Percentiles rank a stretch among this genome's conserved stretches.
phyloP scores from a whole-genome alignment of 75 land plant genomes.

The Cryptomeria japonica region DNA sequence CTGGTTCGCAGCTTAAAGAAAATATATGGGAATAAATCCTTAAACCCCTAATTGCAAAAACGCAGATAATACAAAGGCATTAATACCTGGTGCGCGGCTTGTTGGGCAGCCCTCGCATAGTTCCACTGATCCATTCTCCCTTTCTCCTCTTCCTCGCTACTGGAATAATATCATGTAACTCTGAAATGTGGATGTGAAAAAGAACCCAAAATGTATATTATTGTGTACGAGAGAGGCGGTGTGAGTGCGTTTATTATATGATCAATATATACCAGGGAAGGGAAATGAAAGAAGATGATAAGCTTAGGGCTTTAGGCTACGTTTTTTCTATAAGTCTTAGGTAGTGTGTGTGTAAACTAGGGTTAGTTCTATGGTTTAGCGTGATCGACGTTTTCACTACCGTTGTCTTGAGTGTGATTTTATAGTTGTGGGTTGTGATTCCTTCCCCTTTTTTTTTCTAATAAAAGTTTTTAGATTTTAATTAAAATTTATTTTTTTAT shows the following conservation, averaged over 20 bases:
- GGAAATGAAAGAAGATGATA: neutral
- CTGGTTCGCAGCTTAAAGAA: neutral
- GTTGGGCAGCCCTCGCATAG: conserved; percentile 1
- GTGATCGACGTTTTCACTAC: no score
- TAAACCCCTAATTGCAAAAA: neutral
- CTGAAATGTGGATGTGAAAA: neutral
- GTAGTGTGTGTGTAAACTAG: neutral
- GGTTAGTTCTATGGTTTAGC: neutral
- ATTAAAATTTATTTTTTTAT: no score
- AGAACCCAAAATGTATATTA: no score
- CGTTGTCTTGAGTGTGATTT: no score
- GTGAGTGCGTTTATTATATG: neutral
- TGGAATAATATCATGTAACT: no score
- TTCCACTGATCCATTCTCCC: conserved; percentile 12
- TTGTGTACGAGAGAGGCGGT: neutral
- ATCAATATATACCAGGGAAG: no score
- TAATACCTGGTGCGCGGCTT: neutral
- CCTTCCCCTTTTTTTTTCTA: no score
- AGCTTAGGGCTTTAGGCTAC: neutral
- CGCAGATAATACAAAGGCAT: neutral
- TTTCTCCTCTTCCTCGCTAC: neutral
- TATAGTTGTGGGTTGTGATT: no score
- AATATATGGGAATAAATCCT: neutral
- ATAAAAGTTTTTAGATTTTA: no score
- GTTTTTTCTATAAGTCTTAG: no score